These are phyloP conservation scores for Cicer cuneatum DNA, from an alignment of 306 rosid genomes.

Conservation along the genomic window DNA sequence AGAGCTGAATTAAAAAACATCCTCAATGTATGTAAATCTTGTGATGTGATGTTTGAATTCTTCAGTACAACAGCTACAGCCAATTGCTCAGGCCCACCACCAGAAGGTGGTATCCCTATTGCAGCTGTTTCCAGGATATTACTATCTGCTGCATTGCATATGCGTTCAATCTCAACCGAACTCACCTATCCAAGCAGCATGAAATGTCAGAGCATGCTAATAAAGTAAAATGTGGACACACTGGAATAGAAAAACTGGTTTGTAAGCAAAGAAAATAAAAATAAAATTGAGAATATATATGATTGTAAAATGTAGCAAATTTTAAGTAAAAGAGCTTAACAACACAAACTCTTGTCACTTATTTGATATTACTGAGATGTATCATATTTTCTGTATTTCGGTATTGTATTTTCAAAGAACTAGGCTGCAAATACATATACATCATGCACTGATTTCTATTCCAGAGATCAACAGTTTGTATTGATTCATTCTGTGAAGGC, in stretches of 20 bases:
- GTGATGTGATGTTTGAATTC: slow-evolving; percentile 43
- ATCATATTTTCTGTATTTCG: slow-evolving; percentile 6
- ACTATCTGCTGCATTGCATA: slow-evolving; percentile 74
- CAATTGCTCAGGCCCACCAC: slow-evolving; percentile 93
- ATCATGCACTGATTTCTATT: slow-evolving; percentile 15
- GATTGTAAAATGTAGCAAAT: neutral
- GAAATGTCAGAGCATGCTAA: slow-evolving; percentile 15
- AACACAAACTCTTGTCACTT: slow-evolving; percentile 4
- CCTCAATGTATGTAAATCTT: slow-evolving; percentile 60
- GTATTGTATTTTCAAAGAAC: neutral
- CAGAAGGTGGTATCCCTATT: slow-evolving; percentile 81
- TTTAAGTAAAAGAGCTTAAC: slow-evolving; percentile 13
- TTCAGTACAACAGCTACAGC: slow-evolving; percentile 74
- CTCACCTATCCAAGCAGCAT: slow-evolving; percentile 71
- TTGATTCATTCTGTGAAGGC: slow-evolving; percentile 4
- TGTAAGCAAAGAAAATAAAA: neutral
- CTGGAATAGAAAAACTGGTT: neutral
- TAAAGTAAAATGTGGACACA: slow-evolving; percentile 3
- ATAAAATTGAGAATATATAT: slow-evolving; percentile 15
- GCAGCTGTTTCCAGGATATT: slow-evolving; percentile 90
- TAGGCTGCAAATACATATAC: neutral
- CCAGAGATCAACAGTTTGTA: neutral
- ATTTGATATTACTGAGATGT: slow-evolving; percentile 23
- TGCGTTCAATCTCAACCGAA: slow-evolving; percentile 92
- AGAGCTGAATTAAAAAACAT: slow-evolving; percentile 78